Evolutionary conservation across 2,329 filamentous ascomycete genomes (phyloP), one percentile per base, ranked within the genome.

Genomic region (Ilyonectria sp.): DNA sequence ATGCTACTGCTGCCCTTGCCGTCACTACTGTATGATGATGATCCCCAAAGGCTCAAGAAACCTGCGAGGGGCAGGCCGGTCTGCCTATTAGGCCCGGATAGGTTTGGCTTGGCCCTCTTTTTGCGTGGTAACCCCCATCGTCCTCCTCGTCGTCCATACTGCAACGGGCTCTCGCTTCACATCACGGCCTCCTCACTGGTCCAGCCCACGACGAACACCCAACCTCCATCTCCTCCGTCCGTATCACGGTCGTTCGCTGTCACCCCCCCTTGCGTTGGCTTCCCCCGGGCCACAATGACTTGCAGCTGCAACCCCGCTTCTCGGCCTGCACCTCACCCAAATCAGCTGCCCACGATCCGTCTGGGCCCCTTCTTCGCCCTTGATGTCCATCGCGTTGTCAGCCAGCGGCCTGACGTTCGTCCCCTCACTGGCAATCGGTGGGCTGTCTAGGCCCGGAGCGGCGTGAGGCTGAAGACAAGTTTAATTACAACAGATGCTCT

Each of bases 261-360:
- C 26, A 37, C 60, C 59, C 61, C 31, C 57, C 70, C 49, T 21
- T 50, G 44, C 67, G 35, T 66, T 57, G 53, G 31, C 61, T 72
- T 60, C 52, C 55, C 47, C 62, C 67, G 59, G 37, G 57, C 63
- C 55, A 70, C 47, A 44, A 74, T 74, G 72, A 73, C 72, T 71
- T 74, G 72, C 72, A 74, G 69, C 54, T 63, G 53, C 65, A 68
- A 70, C 46, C 70, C 58, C 46, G 44, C 63, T 60, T 55, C 44
- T 37, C 54, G 9, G 23, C 53, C 31, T 52, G 44, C 60, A 56
- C 35, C 15, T 52, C 46, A 19, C 47, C 29, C 57, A n/a, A 60
- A 60, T 44, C 47, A 60, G 46, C 46, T 53, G 58, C 47, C 17
- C 35, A 53, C 47, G 47, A 37, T 49, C 47, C 35, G 5, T 50